Percentiles rank a stretch among this genome's conserved stretches.
Evolutionary conservation across 2,329 filamentous ascomycete genomes (phyloP).

Genomic region (Exophiala alcalophila): DNA sequence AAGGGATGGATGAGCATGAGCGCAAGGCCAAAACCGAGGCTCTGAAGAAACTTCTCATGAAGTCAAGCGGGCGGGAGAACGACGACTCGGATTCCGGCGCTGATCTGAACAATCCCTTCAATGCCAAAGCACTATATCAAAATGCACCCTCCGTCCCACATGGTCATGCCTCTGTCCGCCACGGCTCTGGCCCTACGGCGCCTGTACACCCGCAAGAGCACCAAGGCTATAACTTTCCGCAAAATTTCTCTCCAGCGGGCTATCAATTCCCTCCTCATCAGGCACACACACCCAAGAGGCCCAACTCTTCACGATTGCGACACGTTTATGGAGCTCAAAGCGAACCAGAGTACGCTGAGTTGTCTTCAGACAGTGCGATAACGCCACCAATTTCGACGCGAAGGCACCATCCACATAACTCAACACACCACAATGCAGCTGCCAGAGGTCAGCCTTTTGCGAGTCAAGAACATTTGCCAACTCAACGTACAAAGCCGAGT

Average conservation of each 20-base stretch:
- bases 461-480: slow-evolving; percentile 23
- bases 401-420: slow-evolving; percentile 9
- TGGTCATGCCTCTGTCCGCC: slow-evolving; percentile 5
- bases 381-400: slow-evolving; percentile 26
- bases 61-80: slow-evolving; percentile 31
- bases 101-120: slow-evolving; percentile 35
- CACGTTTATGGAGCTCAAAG: slow-evolving; percentile 24
- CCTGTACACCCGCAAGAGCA: slow-evolving; percentile 19
- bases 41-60: slow-evolving; percentile 46
- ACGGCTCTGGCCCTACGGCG: slow-evolving; percentile 17
- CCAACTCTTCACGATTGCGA: slow-evolving; percentile 24
- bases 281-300: slow-evolving; percentile 20
- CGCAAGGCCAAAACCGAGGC: slow-evolving; percentile 44
- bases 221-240: slow-evolving; percentile 5
- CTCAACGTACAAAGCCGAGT: slow-evolving; percentile 35
- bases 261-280: slow-evolving; percentile 16
- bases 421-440: slow-evolving; percentile 13
- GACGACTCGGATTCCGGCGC: slow-evolving; percentile 27
- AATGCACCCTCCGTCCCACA: slow-evolving; percentile 6
- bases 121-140: slow-evolving; percentile 24
- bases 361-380: slow-evolving; percentile 25
- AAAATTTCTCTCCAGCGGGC: slow-evolving; percentile 1
- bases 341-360: slow-evolving; percentile 25
- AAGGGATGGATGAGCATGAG: slow-evolving; percentile 38
- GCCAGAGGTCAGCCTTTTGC: slow-evolving; percentile 16